Conservation (phyloP, 371 early-diverging fungal species). For the Actinomortierella ambigua region DNA sequence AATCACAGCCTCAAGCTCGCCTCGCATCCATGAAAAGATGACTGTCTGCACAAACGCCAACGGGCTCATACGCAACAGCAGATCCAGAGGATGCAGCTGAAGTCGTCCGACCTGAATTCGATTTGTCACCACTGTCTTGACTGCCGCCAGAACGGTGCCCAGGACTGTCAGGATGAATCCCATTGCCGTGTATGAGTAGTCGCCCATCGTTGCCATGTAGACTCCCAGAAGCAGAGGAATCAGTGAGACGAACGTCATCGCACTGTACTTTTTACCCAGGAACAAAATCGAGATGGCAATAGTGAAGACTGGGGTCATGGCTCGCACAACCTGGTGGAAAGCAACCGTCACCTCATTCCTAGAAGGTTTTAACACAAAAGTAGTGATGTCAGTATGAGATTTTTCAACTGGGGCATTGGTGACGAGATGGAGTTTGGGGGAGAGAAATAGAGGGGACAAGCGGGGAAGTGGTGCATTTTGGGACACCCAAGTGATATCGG, state of each 20-base stretch:
- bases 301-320: constrained; percentile 87
- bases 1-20: constrained; percentile 65
- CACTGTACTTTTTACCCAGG: constrained; percentile 61
- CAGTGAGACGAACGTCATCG: constrained; percentile 66
- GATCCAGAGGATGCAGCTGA: constrained; percentile 81
- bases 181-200: constrained; percentile 74
- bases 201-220: constrained; percentile 82
- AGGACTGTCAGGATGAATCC: constrained; percentile 82
- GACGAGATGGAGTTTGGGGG: background rate
- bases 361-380: constrained; percentile 4
- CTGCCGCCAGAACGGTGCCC: constrained; percentile 80
- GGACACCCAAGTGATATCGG: too few relatives aligned
- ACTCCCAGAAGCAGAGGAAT: constrained; percentile 81
- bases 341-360: constrained; percentile 61
- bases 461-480: too few relatives aligned
- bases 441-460: too few relatives aligned
- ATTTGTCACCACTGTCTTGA: constrained; percentile 89
- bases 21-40: constrained; percentile 66
- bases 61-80: constrained; percentile 83
- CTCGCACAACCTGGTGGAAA: constrained; percentile 89
- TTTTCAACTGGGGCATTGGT: background rate
- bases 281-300: constrained; percentile 66
- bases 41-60: constrained; percentile 80
- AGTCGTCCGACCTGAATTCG: constrained; percentile 77
- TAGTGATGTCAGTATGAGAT: constrained; percentile 6